Percentiles rank a stretch among this genome's conserved stretches.
Conservation (phyloP, 371 early-diverging fungal species). For the Apophysomyces sp. region DNA sequence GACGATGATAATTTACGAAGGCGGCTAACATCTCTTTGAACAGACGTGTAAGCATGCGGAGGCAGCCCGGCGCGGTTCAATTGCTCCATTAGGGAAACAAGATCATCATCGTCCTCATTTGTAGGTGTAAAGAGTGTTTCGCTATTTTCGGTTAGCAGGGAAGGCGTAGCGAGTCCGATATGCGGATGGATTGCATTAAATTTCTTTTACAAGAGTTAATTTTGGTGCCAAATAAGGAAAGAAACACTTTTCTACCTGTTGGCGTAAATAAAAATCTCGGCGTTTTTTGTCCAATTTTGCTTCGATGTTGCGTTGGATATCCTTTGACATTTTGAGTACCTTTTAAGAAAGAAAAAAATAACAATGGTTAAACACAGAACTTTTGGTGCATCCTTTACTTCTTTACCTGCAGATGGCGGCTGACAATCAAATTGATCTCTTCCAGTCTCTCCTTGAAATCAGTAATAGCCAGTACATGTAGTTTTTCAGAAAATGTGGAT, state of each 20-base stretch:
- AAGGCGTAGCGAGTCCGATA: not conserved
- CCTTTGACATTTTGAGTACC: slow-evolving; percentile 11
- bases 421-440: slow-evolving; percentile 55
- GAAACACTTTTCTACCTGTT: slow-evolving; percentile 55
- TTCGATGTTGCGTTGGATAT: slow-evolving; percentile 10
- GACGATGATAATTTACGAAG: slow-evolving; percentile 69
- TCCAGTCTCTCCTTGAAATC: slow-evolving; percentile 57
- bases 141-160: not conserved
- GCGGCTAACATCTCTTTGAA: slow-evolving; percentile 71
- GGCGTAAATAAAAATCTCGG: slow-evolving; percentile 74
- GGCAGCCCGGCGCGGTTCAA: slow-evolving; percentile 63
- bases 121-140: not conserved
- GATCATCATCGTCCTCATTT: slow-evolving; percentile 61
- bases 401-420: slow-evolving; percentile 68
- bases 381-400: not conserved
- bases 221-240: not conserved
- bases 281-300: slow-evolving; percentile 61
- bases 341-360: slow-evolving; percentile 6
- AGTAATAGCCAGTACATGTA: slow-evolving; percentile 54
- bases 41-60: slow-evolving; percentile 57
- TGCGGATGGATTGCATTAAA: not conserved
- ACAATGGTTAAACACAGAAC: not conserved
- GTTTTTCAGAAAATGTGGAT: slow-evolving; percentile 63
- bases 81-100: slow-evolving; percentile 55
- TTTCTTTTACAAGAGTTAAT: not conserved